Base-by-base conservation (phyloP, 192 early-diverging fungal species). In the Coemansia erecta region DNA sequence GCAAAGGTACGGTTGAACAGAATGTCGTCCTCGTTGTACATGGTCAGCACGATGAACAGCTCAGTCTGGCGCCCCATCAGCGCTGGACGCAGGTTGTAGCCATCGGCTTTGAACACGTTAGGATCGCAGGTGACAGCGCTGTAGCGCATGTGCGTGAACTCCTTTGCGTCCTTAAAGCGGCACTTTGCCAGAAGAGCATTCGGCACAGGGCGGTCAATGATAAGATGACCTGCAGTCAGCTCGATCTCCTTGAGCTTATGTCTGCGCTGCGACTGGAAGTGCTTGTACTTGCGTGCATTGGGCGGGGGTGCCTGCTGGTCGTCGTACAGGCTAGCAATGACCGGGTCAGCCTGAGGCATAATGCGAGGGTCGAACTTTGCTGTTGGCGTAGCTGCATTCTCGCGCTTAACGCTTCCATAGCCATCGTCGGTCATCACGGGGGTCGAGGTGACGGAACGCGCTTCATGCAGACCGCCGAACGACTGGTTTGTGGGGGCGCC, bases 61-160 rank as follows among this genome's bases (percentile, higher is more conserved):
- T 97, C 94, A 1, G 94, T 96, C 39, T 86, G 63, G 59, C 92
- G 82, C 40, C 84, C 77, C 64, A 86, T 70, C 48, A 92, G 78
- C 55, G 85, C 81, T 52, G 81, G 94, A 14, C 94, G 84, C 56
- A 98, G 80, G 26, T 83, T 86, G 77, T 94, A 98, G 45, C 81
- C 80, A 28, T 88, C 74, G 28, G 73, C 55, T 26, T 64, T 60
- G 77, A 96, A 98, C 26, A 95, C 85, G 64, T 95, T 85, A 5
- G 94, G 88, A 63, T 93, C 87, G 72, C 86, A 89, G 12, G 92
- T 94, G 11, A 86, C 90, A 4, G 94, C 91, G 0, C 95, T 98
- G 81, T 99, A 99, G 22, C 95, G 85, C 84, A 95, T 86, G 64
- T 95, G 86, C 14, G 92, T 92, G 53, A 94, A 94, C 77, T 98